Conservation (phyloP, 192 early-diverging fungal genomes). For the Coemansia sp. region DNA sequence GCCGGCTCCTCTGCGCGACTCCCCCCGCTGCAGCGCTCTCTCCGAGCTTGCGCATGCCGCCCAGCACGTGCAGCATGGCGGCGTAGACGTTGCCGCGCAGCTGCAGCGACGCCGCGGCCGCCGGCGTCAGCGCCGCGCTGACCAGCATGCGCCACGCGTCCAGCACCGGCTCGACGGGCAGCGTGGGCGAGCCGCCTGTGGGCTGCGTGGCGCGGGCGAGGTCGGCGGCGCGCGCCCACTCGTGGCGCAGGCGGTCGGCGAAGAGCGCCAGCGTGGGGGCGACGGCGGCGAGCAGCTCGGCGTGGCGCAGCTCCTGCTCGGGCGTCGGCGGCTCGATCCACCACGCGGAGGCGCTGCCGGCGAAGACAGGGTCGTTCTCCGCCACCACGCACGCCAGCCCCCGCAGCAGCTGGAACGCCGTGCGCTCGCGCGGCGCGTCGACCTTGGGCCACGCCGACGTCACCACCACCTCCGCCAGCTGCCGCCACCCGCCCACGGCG, state of each 20-base stretch:
- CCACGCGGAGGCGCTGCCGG: constrained; percentile 11
- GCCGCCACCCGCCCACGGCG: constrained; percentile 78
- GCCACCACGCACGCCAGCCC: constrained; percentile 58
- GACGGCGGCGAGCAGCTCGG: constrained; percentile 40
- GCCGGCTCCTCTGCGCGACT: constrained; percentile 14
- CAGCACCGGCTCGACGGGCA: constrained; percentile 58
- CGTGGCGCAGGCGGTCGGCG: constrained; percentile 34
- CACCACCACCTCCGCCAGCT: constrained; percentile 69
- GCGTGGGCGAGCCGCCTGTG: not conserved
- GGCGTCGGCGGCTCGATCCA: constrained; percentile 23
- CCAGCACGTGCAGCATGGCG: constrained; percentile 69
- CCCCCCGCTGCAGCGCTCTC: constrained; percentile 1
- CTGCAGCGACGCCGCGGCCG: constrained; percentile 54
- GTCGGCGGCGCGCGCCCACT: constrained; percentile 45
- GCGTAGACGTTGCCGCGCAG: constrained; percentile 82
- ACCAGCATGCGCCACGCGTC: constrained; percentile 59
- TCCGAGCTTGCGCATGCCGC: constrained; percentile 45
- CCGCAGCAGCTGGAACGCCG: constrained; percentile 63
- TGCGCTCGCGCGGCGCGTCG: constrained; percentile 60
- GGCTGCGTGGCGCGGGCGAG: constrained; percentile 35
- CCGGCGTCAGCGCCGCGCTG: constrained; percentile 59
- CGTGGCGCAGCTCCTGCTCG: constrained; percentile 37
- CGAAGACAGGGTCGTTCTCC: constrained; percentile 31
- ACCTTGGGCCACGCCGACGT: constrained; percentile 59
- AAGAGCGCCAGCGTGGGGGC: constrained; percentile 40